Evolutionary conservation across 495 filamentous ascomycete genomes (phyloP), one percentile per base, ranked within the genome.

Genomic region (Penicillium cataractarum): DNA sequence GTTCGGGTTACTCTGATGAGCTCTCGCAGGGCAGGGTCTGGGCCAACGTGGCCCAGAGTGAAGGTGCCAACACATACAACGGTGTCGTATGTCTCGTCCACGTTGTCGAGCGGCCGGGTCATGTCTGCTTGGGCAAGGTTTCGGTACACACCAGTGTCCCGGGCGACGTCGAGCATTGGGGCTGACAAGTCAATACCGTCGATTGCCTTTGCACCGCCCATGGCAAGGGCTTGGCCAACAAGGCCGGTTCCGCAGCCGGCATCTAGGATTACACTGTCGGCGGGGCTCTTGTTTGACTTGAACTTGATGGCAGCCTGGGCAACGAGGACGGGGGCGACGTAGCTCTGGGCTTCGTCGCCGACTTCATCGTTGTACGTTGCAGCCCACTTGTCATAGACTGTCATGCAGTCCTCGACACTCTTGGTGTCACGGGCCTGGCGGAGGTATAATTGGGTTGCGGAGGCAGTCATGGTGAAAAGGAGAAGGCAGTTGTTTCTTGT

Each of bases 191-290:
- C 80, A 13, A 78, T 50, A 53, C 80, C 80, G 53, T 82, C 78
- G 32, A 83, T 78, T 24, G 63, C 63, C 10, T 65, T 66, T 0
- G 68, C 65, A 1, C 71, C 67, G 48, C 65, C 55, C 24, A 69
- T 57, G n/a, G 69, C 62, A n/a, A 82, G 76, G 8, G 70, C 76
- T 29, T 73, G 64, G 3, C 76, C 78, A 5, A 77, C 77, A 6
- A 80, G 71, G 0, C 80, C 80, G 6, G 77, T 83, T 29, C 80
- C 80, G 62, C 80, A 83, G 29, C 79, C 80, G 32, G 80, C 80
- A 56, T 83, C 80, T 0, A 83, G 74, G 42, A 82, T 68, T 13
- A 64, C 55, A 7, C 65, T 71, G 21, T 68, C 59, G 32, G 64
- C 48, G 12, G 68, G 53, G 13, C 35, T 64, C 22, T 44, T 70